Conservation (phyloP, 352 stramenopile genomes). For the Thraustochytrium sp. region DNA sequence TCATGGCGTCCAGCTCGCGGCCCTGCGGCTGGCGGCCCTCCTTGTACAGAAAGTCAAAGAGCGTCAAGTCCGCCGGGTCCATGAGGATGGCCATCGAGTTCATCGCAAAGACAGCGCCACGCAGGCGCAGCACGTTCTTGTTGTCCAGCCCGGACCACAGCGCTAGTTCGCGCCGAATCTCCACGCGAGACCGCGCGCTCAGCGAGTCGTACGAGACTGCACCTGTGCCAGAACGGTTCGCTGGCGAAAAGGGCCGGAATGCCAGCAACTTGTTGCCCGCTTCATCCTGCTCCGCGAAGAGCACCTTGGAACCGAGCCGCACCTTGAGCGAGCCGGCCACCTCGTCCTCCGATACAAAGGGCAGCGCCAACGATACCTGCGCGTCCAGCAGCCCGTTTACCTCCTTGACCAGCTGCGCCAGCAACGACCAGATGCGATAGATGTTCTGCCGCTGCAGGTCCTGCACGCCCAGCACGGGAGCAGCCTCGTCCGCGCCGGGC, state of each 20-base stretch:
- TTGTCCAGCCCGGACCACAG: neutral
- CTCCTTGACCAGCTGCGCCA: neutral
- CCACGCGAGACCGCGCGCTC: neutral
- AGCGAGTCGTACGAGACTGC: neutral
- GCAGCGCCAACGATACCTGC: neutral
- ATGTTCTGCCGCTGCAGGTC: neutral
- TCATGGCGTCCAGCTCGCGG: neutral
- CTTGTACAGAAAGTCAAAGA: slow-evolving; percentile 40
- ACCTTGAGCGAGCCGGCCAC: neutral
- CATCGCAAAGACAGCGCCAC: neutral
- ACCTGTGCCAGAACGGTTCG: neutral
- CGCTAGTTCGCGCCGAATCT: neutral
- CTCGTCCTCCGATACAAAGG: neutral
- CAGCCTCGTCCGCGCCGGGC: neutral
- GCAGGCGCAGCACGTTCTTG: neutral
- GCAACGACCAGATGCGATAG: neutral
- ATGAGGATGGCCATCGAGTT: neutral
- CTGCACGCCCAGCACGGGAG: neutral
- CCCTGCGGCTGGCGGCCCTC: neutral
- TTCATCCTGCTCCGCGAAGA: neutral
- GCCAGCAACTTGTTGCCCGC: neutral
- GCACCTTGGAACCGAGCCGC: neutral
- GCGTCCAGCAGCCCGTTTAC: neutral
- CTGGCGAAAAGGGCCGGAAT: neutral
- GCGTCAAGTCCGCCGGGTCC: neutral